Evolutionary conservation across 352 stramenopile species (phyloP).

Genomic region (Phytopythium litorale): DNA sequence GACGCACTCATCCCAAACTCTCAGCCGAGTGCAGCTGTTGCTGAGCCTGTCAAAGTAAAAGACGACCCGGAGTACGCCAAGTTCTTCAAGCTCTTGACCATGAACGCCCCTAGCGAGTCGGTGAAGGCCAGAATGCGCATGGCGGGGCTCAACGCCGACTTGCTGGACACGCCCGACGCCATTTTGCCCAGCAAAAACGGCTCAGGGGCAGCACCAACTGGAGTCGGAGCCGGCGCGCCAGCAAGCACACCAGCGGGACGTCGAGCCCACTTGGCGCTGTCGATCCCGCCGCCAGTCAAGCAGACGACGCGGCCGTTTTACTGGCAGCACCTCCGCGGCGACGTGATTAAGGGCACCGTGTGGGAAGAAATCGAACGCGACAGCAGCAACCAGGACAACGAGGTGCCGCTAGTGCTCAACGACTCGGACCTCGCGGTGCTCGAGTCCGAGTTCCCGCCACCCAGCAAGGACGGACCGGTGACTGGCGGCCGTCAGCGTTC

Average conservation of each 20-base stretch:
- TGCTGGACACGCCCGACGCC: slow-evolving; percentile 61
- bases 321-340: slow-evolving; percentile 63
- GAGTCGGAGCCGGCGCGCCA: slow-evolving; percentile 6
- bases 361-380: slow-evolving; percentile 76
- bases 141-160: slow-evolving; percentile 44
- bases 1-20: slow-evolving; percentile 31
- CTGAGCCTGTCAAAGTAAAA: slow-evolving; percentile 43
- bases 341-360: slow-evolving; percentile 66
- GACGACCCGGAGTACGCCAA: slow-evolving; percentile 64
- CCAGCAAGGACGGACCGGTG: slow-evolving; percentile 29
- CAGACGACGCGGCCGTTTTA: slow-evolving; percentile 66
- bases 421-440: slow-evolving; percentile 47
- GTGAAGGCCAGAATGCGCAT: slow-evolving; percentile 73
- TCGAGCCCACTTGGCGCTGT: slow-evolving; percentile 47
- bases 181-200: slow-evolving; percentile 15
- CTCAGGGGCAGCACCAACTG: slow-evolving; percentile 6
- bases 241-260: slow-evolving; percentile 17
- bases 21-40: not conserved
- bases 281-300: slow-evolving; percentile 61
- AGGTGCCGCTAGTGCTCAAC: slow-evolving; percentile 36
- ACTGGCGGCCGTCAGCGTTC: slow-evolving; percentile 29
- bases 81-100: slow-evolving; percentile 69
- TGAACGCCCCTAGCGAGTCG: slow-evolving; percentile 49
- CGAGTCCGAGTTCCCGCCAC: slow-evolving; percentile 62
- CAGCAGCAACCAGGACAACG: slow-evolving; percentile 46